Evolutionary conservation across 2,329 filamentous ascomycete species (phyloP).

Genomic region (Bimuria novae-zelandiae): DNA sequence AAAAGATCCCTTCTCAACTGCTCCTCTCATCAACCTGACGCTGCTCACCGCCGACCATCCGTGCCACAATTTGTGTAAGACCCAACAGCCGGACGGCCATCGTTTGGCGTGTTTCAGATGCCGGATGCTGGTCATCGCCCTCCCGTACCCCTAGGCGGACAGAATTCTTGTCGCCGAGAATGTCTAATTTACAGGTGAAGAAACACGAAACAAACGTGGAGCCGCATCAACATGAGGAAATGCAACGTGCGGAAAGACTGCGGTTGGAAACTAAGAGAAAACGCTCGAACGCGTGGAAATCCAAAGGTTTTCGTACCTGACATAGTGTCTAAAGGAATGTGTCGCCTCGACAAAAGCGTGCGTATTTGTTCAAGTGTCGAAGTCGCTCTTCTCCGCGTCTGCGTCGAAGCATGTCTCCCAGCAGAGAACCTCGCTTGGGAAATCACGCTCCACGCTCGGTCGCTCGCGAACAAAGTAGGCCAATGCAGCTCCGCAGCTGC

Average conservation of each 20-base stretch:
- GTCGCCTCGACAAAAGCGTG: not conserved
- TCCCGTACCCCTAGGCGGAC: not conserved
- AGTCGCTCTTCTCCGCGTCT: slow-evolving; percentile 35
- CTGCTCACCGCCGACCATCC: slow-evolving; percentile 10
- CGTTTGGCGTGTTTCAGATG: slow-evolving; percentile 17
- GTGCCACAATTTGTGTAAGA: slow-evolving; percentile 10
- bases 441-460: slow-evolving; percentile 52
- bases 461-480: slow-evolving; percentile 52
- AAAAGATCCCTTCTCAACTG: not conserved
- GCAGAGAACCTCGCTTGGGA: slow-evolving; percentile 47
- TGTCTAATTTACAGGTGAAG: not conserved
- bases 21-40: not conserved
- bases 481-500: slow-evolving; percentile 48
- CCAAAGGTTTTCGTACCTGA: slow-evolving; percentile 4
- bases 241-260: not conserved
- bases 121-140: slow-evolving; percentile 1
- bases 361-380: not conserved
- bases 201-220: not conserved
- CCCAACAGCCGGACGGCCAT: slow-evolving; percentile 8
- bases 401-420: slow-evolving; percentile 55
- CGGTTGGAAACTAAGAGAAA: not conserved
- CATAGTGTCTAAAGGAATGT: slow-evolving; percentile 7
- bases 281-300: not conserved
- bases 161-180: slow-evolving; percentile 6
- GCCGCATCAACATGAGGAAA: not conserved